These are phyloP conservation scores for Nicotiana obtusifolia DNA, from an alignment of 257 asterid species.

Conservation along the genomic window DNA sequence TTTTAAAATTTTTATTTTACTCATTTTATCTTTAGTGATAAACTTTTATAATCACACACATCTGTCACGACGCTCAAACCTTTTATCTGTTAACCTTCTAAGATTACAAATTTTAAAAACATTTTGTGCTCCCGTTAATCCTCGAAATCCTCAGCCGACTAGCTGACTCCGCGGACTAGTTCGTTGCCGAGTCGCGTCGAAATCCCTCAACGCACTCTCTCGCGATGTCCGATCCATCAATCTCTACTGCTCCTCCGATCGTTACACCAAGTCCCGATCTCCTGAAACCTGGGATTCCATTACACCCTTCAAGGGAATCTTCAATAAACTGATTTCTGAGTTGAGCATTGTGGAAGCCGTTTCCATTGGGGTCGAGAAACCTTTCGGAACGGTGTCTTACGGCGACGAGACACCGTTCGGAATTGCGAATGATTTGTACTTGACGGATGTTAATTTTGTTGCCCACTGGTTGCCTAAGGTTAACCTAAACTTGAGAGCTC, in stretches of 20 bases:
- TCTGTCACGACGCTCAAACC: too few relatives aligned
- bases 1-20: too few relatives aligned
- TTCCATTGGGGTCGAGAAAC: constrained; percentile 47
- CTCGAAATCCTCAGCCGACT: constrained; percentile 65
- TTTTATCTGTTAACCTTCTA: too few relatives aligned
- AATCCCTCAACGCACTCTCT: constrained; percentile 43
- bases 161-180: constrained; percentile 56
- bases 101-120: too few relatives aligned
- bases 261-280: constrained; percentile 59
- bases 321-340: constrained; percentile 36
- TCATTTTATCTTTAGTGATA: too few relatives aligned
- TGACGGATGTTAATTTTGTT: constrained; percentile 43
- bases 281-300: constrained; percentile 37
- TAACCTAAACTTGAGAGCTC: constrained; percentile 32
- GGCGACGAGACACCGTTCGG: constrained; percentile 32
- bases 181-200: constrained; percentile 62
- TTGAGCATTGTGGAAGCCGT: constrained; percentile 42
- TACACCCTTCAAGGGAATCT: constrained; percentile 59
- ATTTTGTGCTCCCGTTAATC: constrained; percentile 26
- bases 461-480: constrained; percentile 51
- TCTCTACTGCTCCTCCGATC: constrained; percentile 56
- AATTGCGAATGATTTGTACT: constrained; percentile 45
- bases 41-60: too few relatives aligned
- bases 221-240: constrained; percentile 50
- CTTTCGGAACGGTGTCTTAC: too few relatives aligned